Base-by-base conservation (phyloP, 2,329 filamentous ascomycete genomes). In the Pseudonectria foliicola region DNA sequence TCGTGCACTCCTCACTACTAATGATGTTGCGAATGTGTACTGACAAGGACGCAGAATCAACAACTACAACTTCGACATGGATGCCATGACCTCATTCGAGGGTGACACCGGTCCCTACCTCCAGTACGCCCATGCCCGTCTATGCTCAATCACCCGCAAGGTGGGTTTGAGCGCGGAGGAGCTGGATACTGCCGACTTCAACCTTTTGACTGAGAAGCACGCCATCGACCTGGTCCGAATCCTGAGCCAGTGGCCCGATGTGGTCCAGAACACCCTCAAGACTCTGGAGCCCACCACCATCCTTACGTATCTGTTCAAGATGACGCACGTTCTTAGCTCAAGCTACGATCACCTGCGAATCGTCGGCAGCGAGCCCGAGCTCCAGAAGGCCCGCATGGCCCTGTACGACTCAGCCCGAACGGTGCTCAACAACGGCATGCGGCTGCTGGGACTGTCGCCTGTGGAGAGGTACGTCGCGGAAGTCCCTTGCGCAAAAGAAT, bases 71-170 rank as follows among this genome's bases (percentile, higher is more conserved):
- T 89, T 90, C 63, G 81, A 89, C 64, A 80, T 88, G 70, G 78
- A 86, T 39, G 73, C 76, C 46, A 89, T 92, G 82, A 84, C 79
- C 7, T 85, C 81, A 3, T 89, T 89, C 46, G 85, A 92, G 62
- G 85, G 85, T 27, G 85, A 90, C 59, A 92, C 85, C 3, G 86
- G 86, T 7, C 84, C 85, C 10, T 89, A 89, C 59, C 73, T 93
- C 28, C 85, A 93, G 66, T 88, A 89, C 55, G 85, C 85, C 4
- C 82, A 88, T 54, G 80, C 82, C 24, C 81, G 82, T 49, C 71
- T 89, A 27, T 73, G 68, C 58, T 77, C 75, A 6, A 83, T 82
- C 50, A 69, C 70, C 50, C 71, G 75, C 49, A 70, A 69, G 52
- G 73, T 73, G 2, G 63, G 58, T 7, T 63, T 82, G 21, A 59